These are phyloP conservation scores for Penicillium fimorum DNA, from an alignment of 495 filamentous ascomycete genomes.

Conservation along the genomic window DNA sequence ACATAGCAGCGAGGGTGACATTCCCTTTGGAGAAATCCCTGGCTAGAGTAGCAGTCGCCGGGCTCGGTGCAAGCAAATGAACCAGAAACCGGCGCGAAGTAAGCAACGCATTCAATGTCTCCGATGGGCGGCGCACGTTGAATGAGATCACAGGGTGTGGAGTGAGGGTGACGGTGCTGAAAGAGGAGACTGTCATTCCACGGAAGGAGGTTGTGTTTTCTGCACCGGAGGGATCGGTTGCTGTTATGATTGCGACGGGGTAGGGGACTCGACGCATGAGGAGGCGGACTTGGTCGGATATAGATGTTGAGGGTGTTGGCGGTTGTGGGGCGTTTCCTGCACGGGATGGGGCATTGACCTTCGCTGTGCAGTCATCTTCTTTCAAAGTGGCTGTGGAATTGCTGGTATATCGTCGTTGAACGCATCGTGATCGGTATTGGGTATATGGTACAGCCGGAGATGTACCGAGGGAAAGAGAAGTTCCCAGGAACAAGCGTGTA, in stretches of 20 bases:
- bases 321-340: neutral
- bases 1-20: slow-evolving; percentile 29
- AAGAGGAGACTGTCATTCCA: slow-evolving; percentile 81
- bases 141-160: slow-evolving; percentile 72
- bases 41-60: slow-evolving; percentile 36
- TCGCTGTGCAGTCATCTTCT: neutral
- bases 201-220: slow-evolving; percentile 34
- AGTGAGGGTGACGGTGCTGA: slow-evolving; percentile 68
- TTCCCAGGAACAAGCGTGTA: neutral
- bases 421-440: slow-evolving; percentile 9
- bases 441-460: slow-evolving; percentile 3
- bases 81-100: slow-evolving; percentile 44
- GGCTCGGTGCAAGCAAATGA: slow-evolving; percentile 37
- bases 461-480: slow-evolving; percentile 3
- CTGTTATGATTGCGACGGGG: slow-evolving; percentile 71
- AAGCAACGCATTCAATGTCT: slow-evolving; percentile 64
- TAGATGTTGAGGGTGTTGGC: slow-evolving; percentile 15
- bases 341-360: neutral
- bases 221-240: slow-evolving; percentile 29
- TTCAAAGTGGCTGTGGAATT: slow-evolving; percentile 14
- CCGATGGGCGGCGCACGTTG: slow-evolving; percentile 72
- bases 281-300: slow-evolving; percentile 50
- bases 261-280: slow-evolving; percentile 71
- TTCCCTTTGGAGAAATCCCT: slow-evolving; percentile 46
- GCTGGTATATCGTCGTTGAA: slow-evolving; percentile 18